Evolutionary conservation across 139 green algal species (phyloP), one percentile per base, ranked within the genome.

Genomic region (Chlorella vulgaris): DNA sequence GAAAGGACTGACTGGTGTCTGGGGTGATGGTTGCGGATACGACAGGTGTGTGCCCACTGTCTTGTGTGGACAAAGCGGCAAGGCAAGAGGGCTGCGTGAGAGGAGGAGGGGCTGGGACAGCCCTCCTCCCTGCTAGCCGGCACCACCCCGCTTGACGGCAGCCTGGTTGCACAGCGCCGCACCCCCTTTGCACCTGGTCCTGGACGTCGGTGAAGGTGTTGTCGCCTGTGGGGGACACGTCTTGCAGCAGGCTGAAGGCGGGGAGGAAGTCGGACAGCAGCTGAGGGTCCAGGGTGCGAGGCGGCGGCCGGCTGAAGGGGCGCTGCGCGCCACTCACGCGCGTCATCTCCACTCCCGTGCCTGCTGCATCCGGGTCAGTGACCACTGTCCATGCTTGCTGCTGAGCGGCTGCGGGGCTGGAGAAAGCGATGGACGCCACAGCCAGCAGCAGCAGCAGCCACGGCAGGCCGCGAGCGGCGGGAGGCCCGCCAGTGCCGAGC

Each of bases 231-330:
- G 55, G 8, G 2, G 39, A n/a, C 66, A 84, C 50, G 19, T 88
- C 73, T 78, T 88, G 84, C 80, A 88, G 70, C 31, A 86, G 7
- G 39, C 74, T 85, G 78, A 88, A 81, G 22, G 35, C 21, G 15
- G 71, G 40, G 4, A 13, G 42, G 26, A 88, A 88, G 68, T 88
- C 84, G 24, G 39, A 28, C 33, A 88, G 80, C 43, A 88, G 51
- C 4, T 80, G 50, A 0, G 62, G 65, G 74, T 88, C 84, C 24
- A 88, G 50, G 4, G 71, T 79, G 24, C 47, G 36, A 7, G 84
- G 84, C 4, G 74, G 35, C 13, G 71, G 73, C 15, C 71, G 71
- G 33, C 50, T 33, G 36, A 85, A 81, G 0, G 81, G 73, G 40
- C 50, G 62, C 62, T 74, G 61, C 24, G 40, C 22, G 22, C 61